Percentiles rank a stretch among this genome's conserved stretches.
Conservation (phyloP, 352 stramenopile genomes). For the Pythium folliculosum region DNA sequence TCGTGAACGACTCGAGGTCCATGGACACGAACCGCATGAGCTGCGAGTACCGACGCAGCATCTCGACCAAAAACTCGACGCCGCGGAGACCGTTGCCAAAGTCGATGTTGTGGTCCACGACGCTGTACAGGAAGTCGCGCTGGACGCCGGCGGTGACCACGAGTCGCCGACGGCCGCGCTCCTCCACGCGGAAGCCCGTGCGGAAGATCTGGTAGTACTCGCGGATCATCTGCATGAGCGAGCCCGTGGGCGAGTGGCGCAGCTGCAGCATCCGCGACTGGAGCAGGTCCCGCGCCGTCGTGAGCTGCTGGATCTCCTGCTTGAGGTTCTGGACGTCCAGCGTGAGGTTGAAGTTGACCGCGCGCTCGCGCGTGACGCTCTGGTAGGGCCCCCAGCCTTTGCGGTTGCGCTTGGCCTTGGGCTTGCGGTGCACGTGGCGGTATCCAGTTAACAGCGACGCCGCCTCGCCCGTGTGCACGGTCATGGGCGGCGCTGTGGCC, state of each 20-base stretch:
- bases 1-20: constrained; percentile 32
- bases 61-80: constrained; percentile 35
- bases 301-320: constrained; percentile 40
- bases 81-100: constrained; percentile 36
- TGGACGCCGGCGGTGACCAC: constrained; percentile 31
- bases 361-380: constrained; percentile 38
- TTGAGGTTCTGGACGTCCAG: constrained; percentile 44
- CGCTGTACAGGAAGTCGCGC: constrained; percentile 31
- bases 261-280: constrained; percentile 6
- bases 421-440: constrained; percentile 9
- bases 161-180: neutral
- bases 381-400: constrained; percentile 38
- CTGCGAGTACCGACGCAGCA: constrained; percentile 43
- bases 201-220: constrained; percentile 23
- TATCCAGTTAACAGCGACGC: neutral
- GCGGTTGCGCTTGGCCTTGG: constrained; percentile 24
- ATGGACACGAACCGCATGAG: constrained; percentile 40
- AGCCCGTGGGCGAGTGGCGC: constrained; percentile 22
- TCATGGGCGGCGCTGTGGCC: neutral
- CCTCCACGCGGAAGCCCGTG: constrained; percentile 23
- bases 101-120: constrained; percentile 38
- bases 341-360: constrained; percentile 49
- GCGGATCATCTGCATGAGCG: constrained; percentile 19
- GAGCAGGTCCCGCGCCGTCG: constrained; percentile 23
- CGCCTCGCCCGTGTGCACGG: neutral